A percentile compares a stretch with the other conserved stretches of the same genome.
Evolutionary conservation across 306 rosid genomes (phyloP).

Genomic region (Castanea crenata): DNA sequence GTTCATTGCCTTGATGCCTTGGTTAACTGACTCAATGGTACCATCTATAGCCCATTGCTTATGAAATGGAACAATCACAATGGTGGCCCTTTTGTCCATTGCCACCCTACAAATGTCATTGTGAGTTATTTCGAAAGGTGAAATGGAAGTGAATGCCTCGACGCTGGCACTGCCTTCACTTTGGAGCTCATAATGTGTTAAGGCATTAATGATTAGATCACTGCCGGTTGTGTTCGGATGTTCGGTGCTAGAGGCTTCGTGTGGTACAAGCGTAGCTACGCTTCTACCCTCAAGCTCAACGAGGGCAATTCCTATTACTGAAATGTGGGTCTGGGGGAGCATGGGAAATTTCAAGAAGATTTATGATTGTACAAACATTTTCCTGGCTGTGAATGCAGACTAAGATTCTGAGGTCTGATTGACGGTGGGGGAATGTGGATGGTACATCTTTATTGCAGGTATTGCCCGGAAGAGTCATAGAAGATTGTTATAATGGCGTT

Average conservation of each 20-base stretch:
- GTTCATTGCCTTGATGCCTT: constrained; percentile 41
- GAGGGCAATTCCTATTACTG: constrained; percentile 45
- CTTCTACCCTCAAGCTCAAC: constrained; percentile 52
- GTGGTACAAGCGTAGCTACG: constrained; percentile 51
- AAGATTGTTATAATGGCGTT: constrained; percentile 45
- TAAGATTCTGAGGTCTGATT: constrained; percentile 49
- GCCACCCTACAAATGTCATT: constrained; percentile 47
- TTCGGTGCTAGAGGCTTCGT: constrained; percentile 21
- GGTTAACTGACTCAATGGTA: constrained; percentile 20
- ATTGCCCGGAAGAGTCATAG: constrained; percentile 49
- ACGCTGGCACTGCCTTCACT: constrained; percentile 36
- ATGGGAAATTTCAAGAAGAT: constrained; percentile 56
- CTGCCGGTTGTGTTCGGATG: constrained; percentile 12
- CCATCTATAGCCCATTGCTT: constrained; percentile 67
- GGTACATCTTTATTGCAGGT: constrained; percentile 30
- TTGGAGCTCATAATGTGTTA: constrained; percentile 35
- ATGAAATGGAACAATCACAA: constrained; percentile 63
- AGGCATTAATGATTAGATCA: constrained; percentile 41
- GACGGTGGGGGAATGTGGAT: constrained; percentile 48
- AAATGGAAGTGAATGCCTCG: constrained; percentile 53
- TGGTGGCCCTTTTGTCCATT: constrained; percentile 32
- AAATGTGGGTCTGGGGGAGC: constrained; percentile 47
- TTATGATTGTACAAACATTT: constrained; percentile 42
- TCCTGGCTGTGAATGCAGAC: constrained; percentile 48
- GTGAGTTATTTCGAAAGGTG: constrained; percentile 35